Evolutionary conservation across 1,139 yeast species (phyloP), one percentile per base, ranked within the genome.

Genomic region (Pichia sp.): DNA sequence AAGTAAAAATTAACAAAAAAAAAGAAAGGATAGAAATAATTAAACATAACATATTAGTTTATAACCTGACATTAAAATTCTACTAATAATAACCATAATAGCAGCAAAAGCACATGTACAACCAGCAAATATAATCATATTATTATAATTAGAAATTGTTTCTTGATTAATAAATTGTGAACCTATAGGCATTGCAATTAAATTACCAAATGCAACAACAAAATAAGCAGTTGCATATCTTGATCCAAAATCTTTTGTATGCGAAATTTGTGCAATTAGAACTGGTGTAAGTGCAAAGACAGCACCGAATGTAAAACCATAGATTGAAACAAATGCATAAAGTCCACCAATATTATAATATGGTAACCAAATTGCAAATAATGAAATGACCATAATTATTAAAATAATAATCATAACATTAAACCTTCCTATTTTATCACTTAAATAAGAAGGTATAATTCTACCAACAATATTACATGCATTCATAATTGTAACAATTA

Each of bases 191-290:
- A 74, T 64, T 1, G 77, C 71, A 0, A 73, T 69, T 39, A 82
- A 63, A 6, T 77, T 74, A 32, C 78, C 76, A 55, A 81, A 75
- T 10, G 85, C 74, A 38, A 80, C 79, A 35, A 79, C 67, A 54
- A 78, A 78, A 58, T 82, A 82, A 62, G 82, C 71, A 0, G 86
- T 80, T 0, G 89, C 85, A 56, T 78, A 82, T 27, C 84, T 71
- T 55, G 74, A 78, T 26, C 90, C 90, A 55, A 81, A 82, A 46
- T 73, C 74, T 36, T 77, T 77, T 2, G 82, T 77, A 40, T 72
- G 72, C 36, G 87, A 78, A 23, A 83, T 78, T 59, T 82, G 87
- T 0, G 80, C 74, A 46, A 76, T 67, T 47, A 79, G 67, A 3
- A 69, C 73, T 4, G 60, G 58, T 0, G 61, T 58, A 33, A 58